Percentiles rank a stretch among this genome's conserved stretches.
phyloP scores from a whole-genome alignment of 257 asterid species.

The Capsicum pubescens region DNA sequence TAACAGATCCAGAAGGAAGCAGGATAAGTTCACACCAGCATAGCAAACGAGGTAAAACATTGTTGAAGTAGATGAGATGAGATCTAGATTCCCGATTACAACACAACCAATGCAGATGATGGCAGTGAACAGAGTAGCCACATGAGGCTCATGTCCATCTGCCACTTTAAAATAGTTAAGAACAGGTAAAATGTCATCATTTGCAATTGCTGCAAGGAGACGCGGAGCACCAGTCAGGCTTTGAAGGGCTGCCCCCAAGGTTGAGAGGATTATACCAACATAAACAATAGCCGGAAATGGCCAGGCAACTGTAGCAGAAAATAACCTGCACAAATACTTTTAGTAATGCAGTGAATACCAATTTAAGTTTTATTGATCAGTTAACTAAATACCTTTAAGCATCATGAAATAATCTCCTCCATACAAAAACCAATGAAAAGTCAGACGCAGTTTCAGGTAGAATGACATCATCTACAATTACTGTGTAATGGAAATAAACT shows the following conservation, averaged over 20 bases:
- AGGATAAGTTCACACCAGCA: conserved; percentile 94
- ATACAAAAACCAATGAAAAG: not conserved
- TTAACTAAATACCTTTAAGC: conserved; percentile 16
- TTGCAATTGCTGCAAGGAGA: conserved; percentile 98
- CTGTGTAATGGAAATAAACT: not conserved
- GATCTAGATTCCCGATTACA: conserved; percentile 91
- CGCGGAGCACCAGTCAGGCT: conserved; percentile 99
- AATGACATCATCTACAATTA: conserved; percentile 3
- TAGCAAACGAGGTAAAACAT: conserved; percentile 98
- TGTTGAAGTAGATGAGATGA: conserved; percentile 92
- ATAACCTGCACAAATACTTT: conserved; percentile 75
- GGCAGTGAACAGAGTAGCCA: conserved; percentile 94
- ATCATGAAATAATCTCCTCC: not conserved
- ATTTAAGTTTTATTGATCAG: conserved; percentile 13
- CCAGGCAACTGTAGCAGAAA: conserved; percentile 98
- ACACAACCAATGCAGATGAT: conserved; percentile 92
- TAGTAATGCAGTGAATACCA: conserved; percentile 25
- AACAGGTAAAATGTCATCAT: conserved; percentile 96
- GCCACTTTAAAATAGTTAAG: conserved; percentile 92
- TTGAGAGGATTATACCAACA: conserved; percentile 93
- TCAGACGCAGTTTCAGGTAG: conserved; percentile 6
- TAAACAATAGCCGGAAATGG: conserved; percentile 88
- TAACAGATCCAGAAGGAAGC: conserved; percentile 94
- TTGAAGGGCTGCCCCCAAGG: conserved; percentile 99
- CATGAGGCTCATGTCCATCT: conserved; percentile 87